A percentile compares a stretch with the other conserved stretches of the same genome.
These are phyloP conservation scores for Aschersonia sp. DNA, from an alignment of 2,329 filamentous ascomycete genomes.

Conservation along the genomic window DNA sequence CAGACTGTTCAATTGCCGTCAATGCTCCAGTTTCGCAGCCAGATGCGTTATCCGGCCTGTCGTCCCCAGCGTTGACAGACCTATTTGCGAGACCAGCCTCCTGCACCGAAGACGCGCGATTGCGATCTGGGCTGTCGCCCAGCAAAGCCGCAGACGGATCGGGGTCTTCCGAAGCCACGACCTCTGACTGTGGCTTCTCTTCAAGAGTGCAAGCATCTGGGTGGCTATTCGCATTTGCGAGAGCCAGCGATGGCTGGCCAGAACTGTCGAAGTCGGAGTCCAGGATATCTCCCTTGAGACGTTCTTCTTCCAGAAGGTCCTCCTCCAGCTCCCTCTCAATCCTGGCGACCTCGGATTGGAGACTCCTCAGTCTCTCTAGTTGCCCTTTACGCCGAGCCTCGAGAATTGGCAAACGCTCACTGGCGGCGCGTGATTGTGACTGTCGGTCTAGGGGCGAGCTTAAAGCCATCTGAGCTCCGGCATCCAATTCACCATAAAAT, in stretches of 20 bases:
- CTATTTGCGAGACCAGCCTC: no score
- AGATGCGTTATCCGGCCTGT: no score
- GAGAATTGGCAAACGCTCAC: slow-evolving; percentile 20
- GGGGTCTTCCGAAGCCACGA: background rate
- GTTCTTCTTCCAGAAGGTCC: slow-evolving; percentile 19
- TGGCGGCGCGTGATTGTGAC: slow-evolving; percentile 18
- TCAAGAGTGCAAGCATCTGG: slow-evolving; percentile 1
- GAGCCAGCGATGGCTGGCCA: background rate
- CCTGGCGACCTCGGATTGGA: slow-evolving; percentile 30
- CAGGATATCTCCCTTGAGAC: slow-evolving; percentile 14
- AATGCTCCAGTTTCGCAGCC: no score
- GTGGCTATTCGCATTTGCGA: background rate
- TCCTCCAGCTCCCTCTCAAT: slow-evolving; percentile 33
- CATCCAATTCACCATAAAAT: background rate
- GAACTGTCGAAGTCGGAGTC: slow-evolving; percentile 7
- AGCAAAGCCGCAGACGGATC: no score
- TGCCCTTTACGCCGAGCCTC: slow-evolving; percentile 22
- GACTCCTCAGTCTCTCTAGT: slow-evolving; percentile 28
- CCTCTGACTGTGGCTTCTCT: slow-evolving; percentile 1
- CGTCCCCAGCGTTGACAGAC: no score
- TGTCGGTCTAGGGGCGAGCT: slow-evolving; percentile 5
- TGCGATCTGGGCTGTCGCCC: no score
- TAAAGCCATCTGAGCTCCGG: background rate
- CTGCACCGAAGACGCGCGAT: no score
- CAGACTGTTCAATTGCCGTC: no score